Evolutionary conservation across 495 filamentous ascomycete species (phyloP).

Genomic region (Massariosphaeria phaeospora): DNA sequence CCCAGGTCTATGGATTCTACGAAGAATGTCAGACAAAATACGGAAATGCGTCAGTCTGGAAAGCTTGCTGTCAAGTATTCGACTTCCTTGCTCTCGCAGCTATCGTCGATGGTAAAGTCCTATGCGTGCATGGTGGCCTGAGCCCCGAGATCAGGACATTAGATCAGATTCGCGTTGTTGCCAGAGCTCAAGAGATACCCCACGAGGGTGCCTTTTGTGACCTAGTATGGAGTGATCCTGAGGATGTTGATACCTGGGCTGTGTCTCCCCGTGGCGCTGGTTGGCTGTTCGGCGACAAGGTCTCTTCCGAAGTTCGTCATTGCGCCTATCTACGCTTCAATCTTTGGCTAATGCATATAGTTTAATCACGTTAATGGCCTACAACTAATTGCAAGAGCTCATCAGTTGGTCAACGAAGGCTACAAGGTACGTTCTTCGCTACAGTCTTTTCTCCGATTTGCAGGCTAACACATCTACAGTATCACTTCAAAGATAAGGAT

Average conservation of each 20-base stretch:
- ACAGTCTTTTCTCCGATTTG: not conserved
- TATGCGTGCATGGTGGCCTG: constrained; percentile 95
- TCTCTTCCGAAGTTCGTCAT: constrained; percentile 66
- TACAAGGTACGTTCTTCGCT: constrained; percentile 63
- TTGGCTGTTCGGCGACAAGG: constrained; percentile 96
- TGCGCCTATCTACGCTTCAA: not conserved
- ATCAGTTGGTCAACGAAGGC: constrained; percentile 96
- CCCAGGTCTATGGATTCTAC: constrained; percentile 98
- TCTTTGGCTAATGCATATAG: constrained; percentile 26
- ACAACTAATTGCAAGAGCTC: constrained; percentile 88
- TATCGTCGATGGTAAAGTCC: constrained; percentile 92
- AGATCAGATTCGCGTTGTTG: constrained; percentile 96
- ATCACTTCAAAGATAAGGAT: constrained; percentile 90
- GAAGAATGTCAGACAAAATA: constrained; percentile 98
- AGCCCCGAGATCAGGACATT: constrained; percentile 94
- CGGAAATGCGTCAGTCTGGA: constrained; percentile 97
- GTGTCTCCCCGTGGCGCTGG: constrained; percentile 91
- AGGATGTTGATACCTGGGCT: constrained; percentile 97
- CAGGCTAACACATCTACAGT: constrained; percentile 46
- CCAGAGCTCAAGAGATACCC: constrained; percentile 93
- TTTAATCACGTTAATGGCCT: constrained; percentile 98
- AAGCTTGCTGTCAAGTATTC: constrained; percentile 97
- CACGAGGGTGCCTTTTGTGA: constrained; percentile 98
- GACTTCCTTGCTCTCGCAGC: constrained; percentile 95
- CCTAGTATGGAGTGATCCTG: constrained; percentile 95